Evolutionary conservation across 2,329 filamentous ascomycete genomes (phyloP).

Genomic region (Hypoxylon sp.): DNA sequence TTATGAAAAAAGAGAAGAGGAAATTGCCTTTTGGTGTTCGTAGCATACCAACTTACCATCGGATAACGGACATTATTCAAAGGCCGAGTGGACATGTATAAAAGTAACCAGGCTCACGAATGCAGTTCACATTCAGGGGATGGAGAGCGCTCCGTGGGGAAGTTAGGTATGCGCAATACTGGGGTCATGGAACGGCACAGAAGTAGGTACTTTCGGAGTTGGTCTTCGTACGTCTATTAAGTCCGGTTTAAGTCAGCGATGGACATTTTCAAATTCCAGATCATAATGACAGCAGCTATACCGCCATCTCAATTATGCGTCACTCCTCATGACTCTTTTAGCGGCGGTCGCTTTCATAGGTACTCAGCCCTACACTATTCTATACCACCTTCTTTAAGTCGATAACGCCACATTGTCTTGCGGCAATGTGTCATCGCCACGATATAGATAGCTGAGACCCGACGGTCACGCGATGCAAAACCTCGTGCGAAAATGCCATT

Average conservation of each 20-base stretch:
- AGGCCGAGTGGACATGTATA: conserved; percentile 25
- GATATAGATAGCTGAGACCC: conserved; percentile 39
- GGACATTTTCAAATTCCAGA: conserved; percentile 18
- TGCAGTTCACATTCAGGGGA: conserved; percentile 10
- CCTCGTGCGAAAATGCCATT: conserved; percentile 41
- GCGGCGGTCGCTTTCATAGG: conserved; percentile 10
- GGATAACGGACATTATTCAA: conserved; percentile 33
- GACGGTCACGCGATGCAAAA: conserved; percentile 41
- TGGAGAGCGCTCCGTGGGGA: conserved; percentile 33
- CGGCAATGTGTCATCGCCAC: conserved; percentile 28
- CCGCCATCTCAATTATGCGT: conserved; percentile 5
- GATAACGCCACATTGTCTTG: conserved; percentile 13
- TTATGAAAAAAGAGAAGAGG: conserved; percentile 3
- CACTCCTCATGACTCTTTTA: conserved; percentile 14
- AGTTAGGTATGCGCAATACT: conserved; percentile 24
- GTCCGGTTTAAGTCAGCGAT: conserved; percentile 17
- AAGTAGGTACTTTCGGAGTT: conserved; percentile 15
- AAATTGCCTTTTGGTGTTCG: conserved; percentile 11
- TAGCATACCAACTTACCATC: conserved; percentile 20
- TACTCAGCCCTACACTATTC: conserved; percentile 13
- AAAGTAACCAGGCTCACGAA: conserved; percentile 9
- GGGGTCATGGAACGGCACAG: conserved; percentile 9
- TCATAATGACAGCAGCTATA: conserved; percentile 16
- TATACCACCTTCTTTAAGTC: conserved; percentile 17
- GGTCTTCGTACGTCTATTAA: conserved; percentile 9